Conservation (phyloP, 345 rosid genomes). For the Stellera chamaejasme region DNA sequence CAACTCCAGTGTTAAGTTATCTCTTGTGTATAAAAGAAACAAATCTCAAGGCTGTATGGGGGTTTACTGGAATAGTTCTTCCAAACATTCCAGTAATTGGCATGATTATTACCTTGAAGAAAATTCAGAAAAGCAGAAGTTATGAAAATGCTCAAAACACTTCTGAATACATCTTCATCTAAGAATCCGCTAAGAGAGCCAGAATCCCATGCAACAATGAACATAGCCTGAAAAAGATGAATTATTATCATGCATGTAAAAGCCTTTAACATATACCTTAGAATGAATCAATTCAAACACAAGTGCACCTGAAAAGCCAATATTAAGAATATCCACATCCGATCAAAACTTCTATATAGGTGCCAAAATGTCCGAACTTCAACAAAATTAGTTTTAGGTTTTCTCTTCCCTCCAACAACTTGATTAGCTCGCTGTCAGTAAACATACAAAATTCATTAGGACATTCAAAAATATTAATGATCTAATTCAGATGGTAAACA, state of each 20-base stretch:
- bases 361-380: slow-evolving; percentile 97
- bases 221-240: slow-evolving; percentile 64
- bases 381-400: slow-evolving; percentile 96
- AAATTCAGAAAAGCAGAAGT: slow-evolving; percentile 85
- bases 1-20: slow-evolving; percentile 3
- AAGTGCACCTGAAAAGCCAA: slow-evolving; percentile 75
- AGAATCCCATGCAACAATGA: slow-evolving; percentile 76
- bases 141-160: slow-evolving; percentile 74
- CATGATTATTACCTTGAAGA: slow-evolving; percentile 53
- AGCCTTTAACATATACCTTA: slow-evolving; percentile 9
- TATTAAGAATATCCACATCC: slow-evolving; percentile 93
- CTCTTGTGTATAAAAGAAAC: background rate
- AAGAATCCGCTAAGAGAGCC: slow-evolving; percentile 68
- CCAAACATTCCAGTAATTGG: slow-evolving; percentile 4
- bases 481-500: background rate
- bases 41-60: slow-evolving; percentile 8
- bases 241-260: slow-evolving; percentile 11
- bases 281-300: slow-evolving; percentile 9
- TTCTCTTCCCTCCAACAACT: slow-evolving; percentile 36
- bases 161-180: slow-evolving; percentile 45
- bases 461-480: background rate
- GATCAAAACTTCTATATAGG: slow-evolving; percentile 88
- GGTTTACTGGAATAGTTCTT: slow-evolving; percentile 6
- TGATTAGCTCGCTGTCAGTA: slow-evolving; percentile 48
- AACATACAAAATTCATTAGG: slow-evolving; percentile 8